Conservation (phyloP, 495 filamentous ascomycete species). For the Podospora appendiculata region DNA sequence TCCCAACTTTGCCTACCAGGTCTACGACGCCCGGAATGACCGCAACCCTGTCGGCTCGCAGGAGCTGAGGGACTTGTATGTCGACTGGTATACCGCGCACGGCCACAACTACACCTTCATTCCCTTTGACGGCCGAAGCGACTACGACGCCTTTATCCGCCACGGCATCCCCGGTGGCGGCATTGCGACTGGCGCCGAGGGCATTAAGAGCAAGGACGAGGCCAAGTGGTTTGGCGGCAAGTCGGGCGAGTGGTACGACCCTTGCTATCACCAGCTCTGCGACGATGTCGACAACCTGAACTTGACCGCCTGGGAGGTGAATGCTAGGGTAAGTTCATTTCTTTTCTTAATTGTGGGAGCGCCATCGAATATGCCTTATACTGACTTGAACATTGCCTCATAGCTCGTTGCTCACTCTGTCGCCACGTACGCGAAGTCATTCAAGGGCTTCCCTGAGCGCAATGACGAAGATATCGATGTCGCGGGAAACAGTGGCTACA, state of each 20-base stretch:
- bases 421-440: conserved; percentile 44
- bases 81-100: conserved; percentile 39
- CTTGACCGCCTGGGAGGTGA: conserved; percentile 44
- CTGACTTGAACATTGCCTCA: neutral
- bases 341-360: neutral
- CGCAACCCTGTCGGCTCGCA: conserved; percentile 42
- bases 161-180: conserved; percentile 47
- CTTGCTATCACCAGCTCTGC: conserved; percentile 50
- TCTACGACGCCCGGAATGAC: conserved; percentile 39
- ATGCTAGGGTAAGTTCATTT: conserved; percentile 37
- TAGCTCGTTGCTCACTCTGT: conserved; percentile 49
- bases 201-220: conserved; percentile 47
- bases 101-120: conserved; percentile 45
- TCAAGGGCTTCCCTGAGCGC: conserved; percentile 45
- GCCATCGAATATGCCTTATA: neutral
- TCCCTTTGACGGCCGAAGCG: conserved; percentile 48
- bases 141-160: conserved; percentile 49
- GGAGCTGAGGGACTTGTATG: conserved; percentile 43
- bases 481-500: conserved; percentile 7
- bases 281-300: conserved; percentile 44
- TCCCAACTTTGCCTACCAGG: conserved; percentile 47
- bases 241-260: conserved; percentile 44
- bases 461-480: conserved; percentile 6
- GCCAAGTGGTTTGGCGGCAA: conserved; percentile 43
- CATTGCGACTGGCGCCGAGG: conserved; percentile 55